Conservation (phyloP, 345 rosid species). For the Limnanthes douglasii region DNA sequence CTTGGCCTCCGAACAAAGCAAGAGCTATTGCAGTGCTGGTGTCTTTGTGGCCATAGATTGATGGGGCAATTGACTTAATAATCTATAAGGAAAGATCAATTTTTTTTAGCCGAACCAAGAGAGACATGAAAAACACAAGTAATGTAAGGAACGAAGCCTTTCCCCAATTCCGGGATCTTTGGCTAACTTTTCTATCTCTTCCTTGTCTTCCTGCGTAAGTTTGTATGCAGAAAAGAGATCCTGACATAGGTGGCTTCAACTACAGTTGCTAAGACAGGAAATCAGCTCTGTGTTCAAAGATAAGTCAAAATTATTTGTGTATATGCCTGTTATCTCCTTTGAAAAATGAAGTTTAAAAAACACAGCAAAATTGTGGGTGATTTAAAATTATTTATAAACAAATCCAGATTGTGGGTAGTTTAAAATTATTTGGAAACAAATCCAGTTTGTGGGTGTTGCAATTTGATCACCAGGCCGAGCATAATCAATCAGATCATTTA, state of each 20-base stretch:
- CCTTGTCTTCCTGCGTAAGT: slow-evolving; percentile 91
- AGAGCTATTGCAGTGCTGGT: slow-evolving; percentile 89
- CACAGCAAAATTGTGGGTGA: slow-evolving; percentile 3
- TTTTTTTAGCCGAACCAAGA: neutral
- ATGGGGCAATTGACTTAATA: slow-evolving; percentile 90
- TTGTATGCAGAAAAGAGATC: slow-evolving; percentile 95
- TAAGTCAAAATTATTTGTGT: slow-evolving; percentile 86
- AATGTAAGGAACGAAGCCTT: slow-evolving; percentile 33
- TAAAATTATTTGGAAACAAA: too few species aligned
- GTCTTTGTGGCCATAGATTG: slow-evolving; percentile 97
- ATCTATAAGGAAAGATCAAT: slow-evolving; percentile 31
- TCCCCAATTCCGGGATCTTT: slow-evolving; percentile 90
- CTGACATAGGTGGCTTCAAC: slow-evolving; percentile 78
- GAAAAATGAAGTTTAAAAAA: too few species aligned
- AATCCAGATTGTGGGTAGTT: slow-evolving; percentile 9
- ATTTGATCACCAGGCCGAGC: slow-evolving; percentile 98
- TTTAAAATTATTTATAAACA: neutral
- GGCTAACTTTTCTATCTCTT: slow-evolving; percentile 72
- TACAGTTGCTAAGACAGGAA: slow-evolving; percentile 95
- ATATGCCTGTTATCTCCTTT: slow-evolving; percentile 92
- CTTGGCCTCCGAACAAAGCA: slow-evolving; percentile 98
- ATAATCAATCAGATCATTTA: slow-evolving; percentile 91
- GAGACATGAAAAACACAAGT: neutral
- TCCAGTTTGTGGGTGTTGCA: too few species aligned
- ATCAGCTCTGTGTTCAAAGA: slow-evolving; percentile 93